Evolutionary conservation across 2,329 filamentous ascomycete genomes (phyloP), one percentile per base, ranked within the genome.

Genomic region (Karstenula rhodostoma): DNA sequence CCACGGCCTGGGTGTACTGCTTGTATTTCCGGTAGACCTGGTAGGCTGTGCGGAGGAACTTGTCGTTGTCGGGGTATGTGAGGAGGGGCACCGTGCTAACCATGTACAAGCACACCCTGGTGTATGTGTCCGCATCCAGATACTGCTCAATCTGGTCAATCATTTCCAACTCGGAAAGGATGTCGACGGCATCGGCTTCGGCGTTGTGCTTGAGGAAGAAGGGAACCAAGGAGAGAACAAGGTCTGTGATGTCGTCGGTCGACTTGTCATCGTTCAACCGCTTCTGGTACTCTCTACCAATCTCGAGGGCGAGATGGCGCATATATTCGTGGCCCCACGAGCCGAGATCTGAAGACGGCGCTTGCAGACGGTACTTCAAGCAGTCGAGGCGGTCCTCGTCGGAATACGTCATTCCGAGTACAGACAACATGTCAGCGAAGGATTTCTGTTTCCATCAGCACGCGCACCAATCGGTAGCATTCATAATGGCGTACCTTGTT

Each of bases 261-360:
- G 91, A 85, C 77, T 95, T 90, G 62, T 98, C 95, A 33, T 92
- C 90, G 53, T 92, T 90, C 78, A 97, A 82, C 68, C 94, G 88
- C 80, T 93, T 94, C 76, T 88, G 91, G 76, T 96, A 97, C 66
- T 98, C 94, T 79, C 96, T 90, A 58, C 95, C 95, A 67, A 99
- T 95, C 81, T 99, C 94, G 62, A 99, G 84, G 27, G 95, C 94
- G 67, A 99, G 84, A 82, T 99, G 96, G 64, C 96, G 88, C 75
- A 96, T 93, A 79, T 99, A 99, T 84, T 99, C 95, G 78, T 99
- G 96, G 60, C 95, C 95, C 95, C 95, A 99, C 6, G 94, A 97
- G 59, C 90, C 91, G 73, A 99, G 93, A 79, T 99, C 95, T 77
- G 93, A 89, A 42, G 93, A 92, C 32, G 94, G 93, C 37, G 94